Base-by-base conservation (phyloP, 1,284 basidiomycete species). In the Rhodotorula sp. region DNA sequence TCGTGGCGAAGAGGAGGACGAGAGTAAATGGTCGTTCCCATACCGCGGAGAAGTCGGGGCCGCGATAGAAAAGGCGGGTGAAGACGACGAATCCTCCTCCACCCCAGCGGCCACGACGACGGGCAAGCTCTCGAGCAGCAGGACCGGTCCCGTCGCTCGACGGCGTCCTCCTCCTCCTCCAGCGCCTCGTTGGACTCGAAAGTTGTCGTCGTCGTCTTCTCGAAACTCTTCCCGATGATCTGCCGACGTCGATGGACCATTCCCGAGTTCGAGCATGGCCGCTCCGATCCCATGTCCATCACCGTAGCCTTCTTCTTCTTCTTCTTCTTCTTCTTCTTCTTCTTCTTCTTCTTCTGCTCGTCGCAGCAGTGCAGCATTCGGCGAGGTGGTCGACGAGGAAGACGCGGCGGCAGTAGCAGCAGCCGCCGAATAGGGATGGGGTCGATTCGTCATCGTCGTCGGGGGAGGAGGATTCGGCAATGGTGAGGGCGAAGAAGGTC, bases 211-310 rank as follows among this genome's bases (percentile, higher is more conserved):
- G 10, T 28, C 28, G 28, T 28, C 28, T 28, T 28, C 28, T 28
- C 28, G 28, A 28, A 28, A 28, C 28, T 28, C 28, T 28, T 28
- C 28, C 28, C 28, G 28, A 28, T 28, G 28, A 28, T 28, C 28
- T 28, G 28, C 28, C 28, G 28, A 28, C 28, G 28, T 28, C 28
- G 28, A 28, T 28, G 28, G 34, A 34, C 34, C 34, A 8, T 34
- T 50, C n/a, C 12, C 54, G 54, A 55, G 26, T 28, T 31, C 26
- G 50, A 66, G 49, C 64, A 66, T 61, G 16, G 47, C 47, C 18
- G 28, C 43, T 14, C 66, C 61, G 19, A 68, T 63, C n/a, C 56
- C 60, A n/a, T 47, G 23, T 19, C 50, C 59, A 1, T 54, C 10
- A 5, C 57, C 57, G 23, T 60, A n/a, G 43, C 28, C 38, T 43